Conservation (phyloP, 2,329 filamentous ascomycete species). For the Gliomastix tumulicola region DNA sequence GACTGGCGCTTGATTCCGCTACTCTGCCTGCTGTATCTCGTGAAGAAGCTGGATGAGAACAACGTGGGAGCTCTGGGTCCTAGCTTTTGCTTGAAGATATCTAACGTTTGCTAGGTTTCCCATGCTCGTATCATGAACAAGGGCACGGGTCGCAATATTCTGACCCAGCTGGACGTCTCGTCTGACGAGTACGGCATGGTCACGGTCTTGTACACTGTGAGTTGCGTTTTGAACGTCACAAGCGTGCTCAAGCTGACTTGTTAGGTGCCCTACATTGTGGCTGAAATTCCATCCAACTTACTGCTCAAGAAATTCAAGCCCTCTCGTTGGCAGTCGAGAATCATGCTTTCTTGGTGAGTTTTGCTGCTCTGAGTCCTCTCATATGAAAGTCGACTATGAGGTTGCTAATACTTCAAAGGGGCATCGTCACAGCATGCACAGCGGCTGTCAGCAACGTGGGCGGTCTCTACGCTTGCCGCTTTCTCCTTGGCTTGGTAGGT, state of each 20-base stretch:
- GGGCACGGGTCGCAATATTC: conserved; percentile 29
- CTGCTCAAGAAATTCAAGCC: conserved; percentile 29
- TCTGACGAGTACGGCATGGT: conserved; percentile 31
- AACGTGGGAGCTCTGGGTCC: neutral
- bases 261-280: conserved; percentile 28
- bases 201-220: conserved; percentile 29
- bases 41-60: neutral
- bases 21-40: conserved; percentile 27
- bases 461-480: conserved; percentile 26
- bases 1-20: conserved; percentile 53
- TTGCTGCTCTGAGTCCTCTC: conserved; percentile 15
- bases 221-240: conserved; percentile 1
- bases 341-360: conserved; percentile 31
- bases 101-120: conserved; percentile 29
- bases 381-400: neutral
- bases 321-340: conserved; percentile 29
- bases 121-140: conserved; percentile 36
- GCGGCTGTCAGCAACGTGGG: conserved; percentile 23
- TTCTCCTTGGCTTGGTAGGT: conserved; percentile 20
- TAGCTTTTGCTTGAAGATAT: conserved; percentile 32
- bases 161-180: conserved; percentile 29
- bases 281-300: conserved; percentile 30
- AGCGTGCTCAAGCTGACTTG: neutral
- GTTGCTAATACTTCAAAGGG: neutral
- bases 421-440: neutral